Evolutionary conservation across 2,329 filamentous ascomycete species (phyloP), one percentile per base, ranked within the genome.

Genomic region (Hypomyces perniciosus): DNA sequence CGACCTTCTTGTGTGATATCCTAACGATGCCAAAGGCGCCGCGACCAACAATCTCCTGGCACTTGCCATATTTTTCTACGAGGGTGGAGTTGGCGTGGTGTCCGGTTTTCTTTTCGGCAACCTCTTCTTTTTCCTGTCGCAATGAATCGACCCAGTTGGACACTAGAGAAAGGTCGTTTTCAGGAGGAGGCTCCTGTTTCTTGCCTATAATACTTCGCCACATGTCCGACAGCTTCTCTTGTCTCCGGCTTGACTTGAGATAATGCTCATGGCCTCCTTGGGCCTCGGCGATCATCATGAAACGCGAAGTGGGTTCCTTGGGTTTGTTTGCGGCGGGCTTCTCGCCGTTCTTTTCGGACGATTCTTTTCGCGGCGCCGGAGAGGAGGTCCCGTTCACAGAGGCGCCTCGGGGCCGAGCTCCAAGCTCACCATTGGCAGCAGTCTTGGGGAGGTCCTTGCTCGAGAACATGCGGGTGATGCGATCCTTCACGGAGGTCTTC

Each of bases 21-120:
- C 93, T 84, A 57, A 99, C 93, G 56, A 99, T 95, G 51, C 93
- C 93, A 68, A 99, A 99, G 39, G 93, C 93, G 54, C 93, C 93
- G 35, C 92, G 89, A 20, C 93, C 93, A 27, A 99, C 90, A 33
- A 99, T 84, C 68, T 99, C 93, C 65, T 97, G 92, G 66, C 93
- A 97, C 72, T 97, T 97, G 61, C 93, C 93, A 66, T 99, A 99
- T 68, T 97, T 97, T 65, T 97, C 90, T 1, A 93, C 88, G 44
- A 99, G 75, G 1, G 90, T 90, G 4, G 67, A 63, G 20, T 83
- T 83, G 12, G 87, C 78, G 62, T 86, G 88, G 6, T 86, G 80
- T 1, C 86, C 86, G 27, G 81, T 83, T 66, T 86, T 93, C 72
- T 86, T 90, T 61, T 95, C 89, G 37, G 80, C 81, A 54, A 88